A percentile compares a stretch with the other conserved stretches of the same genome.
Evolutionary conservation across 352 stramenopile genomes (phyloP).

Genomic region (Phytophthora pseudosyringae): DNA sequence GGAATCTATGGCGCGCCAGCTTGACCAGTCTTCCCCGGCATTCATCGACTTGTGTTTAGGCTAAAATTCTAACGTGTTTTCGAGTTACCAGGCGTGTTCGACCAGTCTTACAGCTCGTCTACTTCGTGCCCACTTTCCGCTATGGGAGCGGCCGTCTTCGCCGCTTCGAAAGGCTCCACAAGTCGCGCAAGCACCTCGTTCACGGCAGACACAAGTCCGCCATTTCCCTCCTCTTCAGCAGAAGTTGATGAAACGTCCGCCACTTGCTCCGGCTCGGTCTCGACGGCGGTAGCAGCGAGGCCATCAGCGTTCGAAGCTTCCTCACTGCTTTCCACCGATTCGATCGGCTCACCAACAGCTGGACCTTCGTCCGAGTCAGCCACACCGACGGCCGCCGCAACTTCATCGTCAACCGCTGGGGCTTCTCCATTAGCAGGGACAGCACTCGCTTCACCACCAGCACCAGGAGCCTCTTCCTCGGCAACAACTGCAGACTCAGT

Average conservation of each 20-base stretch:
- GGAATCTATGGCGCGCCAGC: neutral
- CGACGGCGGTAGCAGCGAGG: neutral
- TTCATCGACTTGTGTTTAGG: neutral
- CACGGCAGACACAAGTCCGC: slow-evolving; percentile 28
- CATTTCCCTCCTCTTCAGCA: slow-evolving; percentile 14
- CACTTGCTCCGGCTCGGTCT: slow-evolving; percentile 6
- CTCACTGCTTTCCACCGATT: slow-evolving; percentile 5
- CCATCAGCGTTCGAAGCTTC: slow-evolving; percentile 6
- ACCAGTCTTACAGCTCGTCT: slow-evolving; percentile 22
- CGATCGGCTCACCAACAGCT: neutral
- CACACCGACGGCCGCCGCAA: neutral
- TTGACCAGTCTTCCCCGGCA: too few relatives aligned
- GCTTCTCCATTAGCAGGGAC: slow-evolving; percentile 6
- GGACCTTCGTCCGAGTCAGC: slow-evolving; percentile 3
- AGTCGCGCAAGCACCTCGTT: slow-evolving; percentile 40
- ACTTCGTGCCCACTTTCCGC: slow-evolving; percentile 15
- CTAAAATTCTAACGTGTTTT: slow-evolving; percentile 15
- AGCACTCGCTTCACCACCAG: slow-evolving; percentile 10
- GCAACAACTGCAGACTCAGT: neutral
- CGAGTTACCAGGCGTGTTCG: neutral
- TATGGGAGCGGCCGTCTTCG: slow-evolving; percentile 21
- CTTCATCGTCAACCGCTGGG: slow-evolving; percentile 4
- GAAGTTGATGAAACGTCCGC: slow-evolving; percentile 2
- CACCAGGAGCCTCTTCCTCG: neutral
- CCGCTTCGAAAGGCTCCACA: slow-evolving; percentile 35